Percentiles rank a stretch among this genome's conserved stretches.
Conservation (phyloP, 1,139 yeast species). For the Martiniozyma asiatica region DNA sequence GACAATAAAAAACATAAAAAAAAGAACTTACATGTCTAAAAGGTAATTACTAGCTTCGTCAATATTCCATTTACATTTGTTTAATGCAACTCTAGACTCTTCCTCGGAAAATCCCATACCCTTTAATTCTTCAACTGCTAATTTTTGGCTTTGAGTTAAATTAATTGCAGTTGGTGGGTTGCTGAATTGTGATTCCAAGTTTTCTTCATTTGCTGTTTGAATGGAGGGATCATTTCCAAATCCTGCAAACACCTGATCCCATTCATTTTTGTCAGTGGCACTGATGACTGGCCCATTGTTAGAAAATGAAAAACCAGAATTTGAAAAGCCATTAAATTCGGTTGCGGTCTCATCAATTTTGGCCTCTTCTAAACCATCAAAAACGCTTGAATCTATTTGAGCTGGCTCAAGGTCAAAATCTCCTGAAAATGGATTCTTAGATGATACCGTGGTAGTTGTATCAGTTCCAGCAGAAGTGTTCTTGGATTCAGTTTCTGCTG, state of each 20-base stretch:
- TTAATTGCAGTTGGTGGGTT: constrained; percentile 4
- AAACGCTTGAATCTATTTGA: constrained; percentile 22
- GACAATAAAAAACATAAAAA: too few relatives aligned
- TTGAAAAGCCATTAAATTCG: constrained; percentile 18
- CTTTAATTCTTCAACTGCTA: constrained; percentile 60
- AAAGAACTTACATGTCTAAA: too few relatives aligned
- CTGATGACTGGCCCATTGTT: constrained; percentile 6
- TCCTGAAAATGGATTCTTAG: constrained; percentile 20
- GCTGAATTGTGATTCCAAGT: constrained; percentile 6
- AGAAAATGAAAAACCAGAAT: constrained; percentile 17
- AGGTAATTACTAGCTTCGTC: constrained; percentile 78
- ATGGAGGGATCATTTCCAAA: constrained; percentile 47
- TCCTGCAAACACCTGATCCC: constrained; percentile 92
- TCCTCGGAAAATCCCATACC: constrained; percentile 80
- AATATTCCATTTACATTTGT: constrained; percentile 58
- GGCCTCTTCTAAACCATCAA: constrained; percentile 39
- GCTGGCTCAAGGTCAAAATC: too few relatives aligned
- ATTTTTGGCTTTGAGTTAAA: constrained; percentile 19
- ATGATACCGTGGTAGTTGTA: constrained; percentile 1
- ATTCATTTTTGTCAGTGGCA: constrained; percentile 44
- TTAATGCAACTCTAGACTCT: constrained; percentile 58
- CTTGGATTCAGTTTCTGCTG: neutral
- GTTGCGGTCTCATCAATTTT: constrained; percentile 30
- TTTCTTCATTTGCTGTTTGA: constrained; percentile 10
- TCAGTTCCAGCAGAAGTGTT: neutral